Base-by-base conservation (phyloP, 2,329 filamentous ascomycete species). In the Phyllosticta paracitricarpa region DNA sequence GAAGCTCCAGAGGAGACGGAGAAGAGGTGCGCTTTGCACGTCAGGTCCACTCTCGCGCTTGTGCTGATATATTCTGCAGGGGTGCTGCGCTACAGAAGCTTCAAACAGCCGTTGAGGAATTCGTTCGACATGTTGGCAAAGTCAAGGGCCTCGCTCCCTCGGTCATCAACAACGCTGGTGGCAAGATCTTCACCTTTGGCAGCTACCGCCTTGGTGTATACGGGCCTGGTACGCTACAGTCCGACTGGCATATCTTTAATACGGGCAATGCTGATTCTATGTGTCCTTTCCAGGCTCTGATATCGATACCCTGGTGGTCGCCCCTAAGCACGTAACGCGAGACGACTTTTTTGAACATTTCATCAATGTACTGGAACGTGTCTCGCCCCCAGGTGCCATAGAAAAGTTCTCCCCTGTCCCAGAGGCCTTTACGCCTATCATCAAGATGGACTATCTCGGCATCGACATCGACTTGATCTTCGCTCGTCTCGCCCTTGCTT, bases 161-260 rank as follows among this genome's bases (percentile, higher is more conserved):
- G 33, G 83, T 94, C 54, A 83, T 94, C 54, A 89, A 92, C 67
- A 87, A 88, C 70, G 89, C 92, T 5, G 89, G 92, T 59, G 94
- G 92, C 65, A 94, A 93, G 77, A 86, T 99, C 66, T 96, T 96
- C 73, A 95, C 93, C 1, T 99, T 94, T 74, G 94, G 94, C 65
- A 97, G 94, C 75, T 99, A 93, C 75, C 88, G 92, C 51, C 81
- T 99, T 12, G 94, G 94, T 63, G 94, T 97, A 25, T 96, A 89
- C 74, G 92, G 92, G 5, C 94, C 94, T 54, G 81, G 82, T 84
- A 63, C 48, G 66, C 65, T 5, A 25, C 7, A 24, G 9, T 4
- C 54, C 28, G 17, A n/a, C 52, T 5, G 4, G 1, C 33, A 33
- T 12, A 8, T 54, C 3, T 4, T 25, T 25, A 6, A 3, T 8